A percentile compares a stretch with the other conserved stretches of the same genome.
phyloP scores from a whole-genome alignment of 164 flowering plant species.

The Santalum album region DNA sequence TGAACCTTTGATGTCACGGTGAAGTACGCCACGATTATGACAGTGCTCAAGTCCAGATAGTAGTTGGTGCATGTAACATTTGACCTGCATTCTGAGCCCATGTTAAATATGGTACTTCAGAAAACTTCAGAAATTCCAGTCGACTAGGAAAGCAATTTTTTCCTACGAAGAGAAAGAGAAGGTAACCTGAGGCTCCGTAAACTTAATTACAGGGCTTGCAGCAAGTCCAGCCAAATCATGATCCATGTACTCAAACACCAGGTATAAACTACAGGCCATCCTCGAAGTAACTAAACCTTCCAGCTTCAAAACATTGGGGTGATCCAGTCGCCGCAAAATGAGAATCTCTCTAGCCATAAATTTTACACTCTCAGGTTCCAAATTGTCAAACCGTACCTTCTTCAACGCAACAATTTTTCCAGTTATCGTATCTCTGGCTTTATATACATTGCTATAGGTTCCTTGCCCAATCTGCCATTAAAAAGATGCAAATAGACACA shows the following conservation, averaged over 20 bases:
- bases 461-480: conserved; percentile 17
- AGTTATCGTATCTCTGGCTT: background rate
- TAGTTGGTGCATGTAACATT: conserved; percentile 23
- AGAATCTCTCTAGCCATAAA: conserved; percentile 25
- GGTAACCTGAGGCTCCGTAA: conserved; percentile 18
- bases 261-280: conserved; percentile 3
- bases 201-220: conserved; percentile 16
- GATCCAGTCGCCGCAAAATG: conserved; percentile 19
- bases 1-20: conserved; percentile 4
- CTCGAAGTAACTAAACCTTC: conserved; percentile 26
- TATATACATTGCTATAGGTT: conserved; percentile 19
- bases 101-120: background rate
- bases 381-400: conserved; percentile 13
- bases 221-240: conserved; percentile 19
- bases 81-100: conserved; percentile 10
- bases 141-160: background rate
- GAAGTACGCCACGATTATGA: conserved; percentile 3
- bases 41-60: conserved; percentile 23
- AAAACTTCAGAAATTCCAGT: background rate
- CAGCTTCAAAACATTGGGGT: conserved; percentile 29
- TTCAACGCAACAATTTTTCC: conserved; percentile 3
- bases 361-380: conserved; percentile 20
- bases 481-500: background rate
- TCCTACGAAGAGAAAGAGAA: background rate
- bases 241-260: conserved; percentile 2